Base-by-base conservation (phyloP, 129 eudicot genomes). In the Flaveria brownii region DNA sequence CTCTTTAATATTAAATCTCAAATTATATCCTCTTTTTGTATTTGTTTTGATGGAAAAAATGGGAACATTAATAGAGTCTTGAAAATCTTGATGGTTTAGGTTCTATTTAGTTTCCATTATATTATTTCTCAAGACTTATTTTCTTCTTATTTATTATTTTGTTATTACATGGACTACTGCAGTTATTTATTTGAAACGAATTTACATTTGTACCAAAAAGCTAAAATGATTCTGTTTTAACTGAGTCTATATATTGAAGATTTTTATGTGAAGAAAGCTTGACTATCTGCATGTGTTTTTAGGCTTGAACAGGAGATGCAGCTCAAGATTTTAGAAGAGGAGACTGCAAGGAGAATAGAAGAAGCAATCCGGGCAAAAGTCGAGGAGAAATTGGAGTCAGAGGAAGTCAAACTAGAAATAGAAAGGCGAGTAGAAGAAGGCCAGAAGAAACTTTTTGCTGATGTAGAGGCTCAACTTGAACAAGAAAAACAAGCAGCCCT, bases 401-500 rank as follows among this genome's bases (percentile, higher is more conserved):
- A 90, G 57, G 96, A 93, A 75, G 83, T 88, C 54, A 90, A 77
- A 76, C 67, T 80, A 70, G 96, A 90, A 84, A 90, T 86, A 68
- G 90, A 88, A 75, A 86, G 84, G 70, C 78, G 84, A 70, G 85
- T 88, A 42, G 91, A 86, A 82, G 91, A 90, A 77, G 95, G 91
- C 47, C 82, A 75, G 23, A 93, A 86, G 79, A 93, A 90, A 61
- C 82, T 88, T 43, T 84, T 87, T 70, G 89, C 83, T 46, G 98
- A 88, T 54, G 89, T 92, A 74, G 92, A 84, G 73, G 81, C 81
- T 82, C 95, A 93, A 77, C 96, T 93, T 68, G 80, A 82, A 60
- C 89, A 81, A 78, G 98, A 90, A 81, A 93, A 90, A 71, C 92
- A 88, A 85, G 85, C 96, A 49, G 92, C 98, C 78, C 88, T 86